phyloP scores from a whole-genome alignment of 441 rosid species.

The Croton setiger region DNA sequence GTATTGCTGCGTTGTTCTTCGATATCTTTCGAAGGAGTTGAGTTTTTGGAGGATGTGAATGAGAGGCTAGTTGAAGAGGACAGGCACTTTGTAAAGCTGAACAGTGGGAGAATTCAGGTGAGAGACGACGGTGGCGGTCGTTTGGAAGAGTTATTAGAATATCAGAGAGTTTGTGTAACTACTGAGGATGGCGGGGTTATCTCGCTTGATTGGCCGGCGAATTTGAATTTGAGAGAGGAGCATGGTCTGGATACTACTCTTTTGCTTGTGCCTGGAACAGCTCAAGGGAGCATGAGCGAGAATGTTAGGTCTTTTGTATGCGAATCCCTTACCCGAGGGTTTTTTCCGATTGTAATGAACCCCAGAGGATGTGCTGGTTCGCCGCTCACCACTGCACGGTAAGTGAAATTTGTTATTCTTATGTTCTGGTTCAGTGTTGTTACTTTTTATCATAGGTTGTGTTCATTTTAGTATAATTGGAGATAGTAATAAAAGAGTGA shows the following conservation, averaged over 20 bases:
- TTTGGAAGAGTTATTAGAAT: constrained; percentile 43
- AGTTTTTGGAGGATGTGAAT: constrained; percentile 52
- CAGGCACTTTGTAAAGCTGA: constrained; percentile 66
- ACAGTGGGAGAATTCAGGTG: constrained; percentile 51
- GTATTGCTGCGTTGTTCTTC: constrained; percentile 87
- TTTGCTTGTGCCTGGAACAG: constrained; percentile 76
- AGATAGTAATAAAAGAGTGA: background rate
- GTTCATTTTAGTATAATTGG: background rate
- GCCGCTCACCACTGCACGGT: constrained; percentile 89
- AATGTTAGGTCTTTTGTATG: constrained; percentile 54
- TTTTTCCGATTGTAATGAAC: constrained; percentile 92
- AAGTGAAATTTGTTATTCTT: constrained; percentile 17
- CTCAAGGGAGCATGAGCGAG: constrained; percentile 68
- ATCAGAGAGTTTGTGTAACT: constrained; percentile 66
- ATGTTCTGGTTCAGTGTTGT: background rate
- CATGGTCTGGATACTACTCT: constrained; percentile 84
- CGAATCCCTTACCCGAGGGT: constrained; percentile 59
- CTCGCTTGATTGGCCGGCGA: constrained; percentile 89
- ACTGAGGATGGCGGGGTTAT: constrained; percentile 81
- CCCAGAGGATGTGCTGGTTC: constrained; percentile 99
- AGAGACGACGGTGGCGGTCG: constrained; percentile 17
- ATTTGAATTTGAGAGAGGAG: constrained; percentile 72
- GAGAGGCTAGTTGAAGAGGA: constrained; percentile 73
- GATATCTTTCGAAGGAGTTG: constrained; percentile 45
- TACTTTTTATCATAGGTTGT: background rate